phyloP scores from a whole-genome alignment of 2,329 filamentous ascomycete species.

The Cladosporium sp. region DNA sequence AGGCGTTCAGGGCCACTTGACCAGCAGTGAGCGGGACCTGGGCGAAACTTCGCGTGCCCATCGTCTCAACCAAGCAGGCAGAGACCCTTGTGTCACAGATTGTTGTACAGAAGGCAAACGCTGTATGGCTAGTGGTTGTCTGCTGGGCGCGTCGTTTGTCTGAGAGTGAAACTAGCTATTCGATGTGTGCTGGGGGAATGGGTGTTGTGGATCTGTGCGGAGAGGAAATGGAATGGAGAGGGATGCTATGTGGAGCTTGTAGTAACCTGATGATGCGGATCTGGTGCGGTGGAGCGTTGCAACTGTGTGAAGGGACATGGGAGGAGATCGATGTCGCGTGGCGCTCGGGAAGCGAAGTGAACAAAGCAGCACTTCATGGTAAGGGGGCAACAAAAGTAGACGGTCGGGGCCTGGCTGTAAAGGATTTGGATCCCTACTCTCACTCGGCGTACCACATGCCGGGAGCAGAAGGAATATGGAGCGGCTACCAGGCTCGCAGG shows the following conservation, averaged over 20 bases:
- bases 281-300: constrained; percentile 9
- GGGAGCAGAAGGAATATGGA: background rate
- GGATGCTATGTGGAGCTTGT: constrained; percentile 3
- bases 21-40: constrained; percentile 32
- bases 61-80: constrained; percentile 11
- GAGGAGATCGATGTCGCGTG: background rate
- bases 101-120: constrained; percentile 2
- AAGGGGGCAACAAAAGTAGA: background rate
- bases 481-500: background rate
- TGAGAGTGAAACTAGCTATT: constrained; percentile 10
- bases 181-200: background rate
- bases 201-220: constrained; percentile 3
- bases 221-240: background rate
- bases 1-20: constrained; percentile 43
- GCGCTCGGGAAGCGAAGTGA: background rate
- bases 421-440: constrained; percentile 4
- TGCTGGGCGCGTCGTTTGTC: constrained; percentile 8
- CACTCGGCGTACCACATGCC: background rate
- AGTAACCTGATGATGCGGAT: background rate
- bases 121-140: background rate
- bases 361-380: background rate
- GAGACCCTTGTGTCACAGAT: constrained; percentile 3
- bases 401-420: background rate
- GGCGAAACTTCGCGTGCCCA: constrained; percentile 33
- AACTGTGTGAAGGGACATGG: background rate